Percentiles rank a stretch among this genome's conserved stretches.
Conservation (phyloP, 139 green algal species). For the Microglena sp. region DNA sequence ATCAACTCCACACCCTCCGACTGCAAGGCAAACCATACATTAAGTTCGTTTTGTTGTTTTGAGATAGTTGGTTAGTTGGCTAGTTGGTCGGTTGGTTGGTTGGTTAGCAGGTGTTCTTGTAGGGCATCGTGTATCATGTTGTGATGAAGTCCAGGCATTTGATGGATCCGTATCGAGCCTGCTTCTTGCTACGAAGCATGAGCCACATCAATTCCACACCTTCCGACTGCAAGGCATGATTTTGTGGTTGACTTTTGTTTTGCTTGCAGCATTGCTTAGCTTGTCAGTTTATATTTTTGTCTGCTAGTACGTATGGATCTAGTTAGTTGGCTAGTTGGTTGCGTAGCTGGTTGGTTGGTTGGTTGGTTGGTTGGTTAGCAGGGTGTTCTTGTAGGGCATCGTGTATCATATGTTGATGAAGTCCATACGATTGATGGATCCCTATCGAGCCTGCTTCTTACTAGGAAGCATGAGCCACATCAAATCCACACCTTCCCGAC, state of each 20-base stretch:
- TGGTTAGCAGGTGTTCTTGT: too few species aligned
- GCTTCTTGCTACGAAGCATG: conserved; percentile 68
- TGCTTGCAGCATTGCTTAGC: conserved; percentile 10
- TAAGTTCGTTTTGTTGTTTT: too few species aligned
- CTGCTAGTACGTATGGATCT: too few species aligned
- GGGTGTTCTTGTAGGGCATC: too few species aligned
- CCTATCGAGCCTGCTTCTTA: conserved; percentile 50
- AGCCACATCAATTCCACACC: conserved; percentile 92
- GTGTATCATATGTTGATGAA: conserved; percentile 77
- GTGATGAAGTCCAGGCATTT: conserved; percentile 85
- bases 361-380: too few species aligned
- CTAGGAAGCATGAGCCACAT: conserved; percentile 55
- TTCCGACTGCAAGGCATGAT: conserved; percentile 28
- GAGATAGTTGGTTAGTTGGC: too few species aligned
- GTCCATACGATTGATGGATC: conserved; percentile 78
- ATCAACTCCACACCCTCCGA: conserved; percentile 87
- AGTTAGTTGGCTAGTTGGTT: too few species aligned
- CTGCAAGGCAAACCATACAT: background rate
- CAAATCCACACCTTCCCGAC: background rate
- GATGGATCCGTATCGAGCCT: conserved; percentile 57
- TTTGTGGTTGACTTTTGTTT: too few species aligned
- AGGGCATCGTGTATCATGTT: conserved; percentile 34
- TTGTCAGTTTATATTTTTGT: conserved; percentile 1
- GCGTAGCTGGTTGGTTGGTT: too few species aligned
- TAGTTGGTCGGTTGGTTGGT: too few species aligned